Evolutionary conservation across 257 asterid species (phyloP).

Genomic region (Nicotiana undulata): DNA sequence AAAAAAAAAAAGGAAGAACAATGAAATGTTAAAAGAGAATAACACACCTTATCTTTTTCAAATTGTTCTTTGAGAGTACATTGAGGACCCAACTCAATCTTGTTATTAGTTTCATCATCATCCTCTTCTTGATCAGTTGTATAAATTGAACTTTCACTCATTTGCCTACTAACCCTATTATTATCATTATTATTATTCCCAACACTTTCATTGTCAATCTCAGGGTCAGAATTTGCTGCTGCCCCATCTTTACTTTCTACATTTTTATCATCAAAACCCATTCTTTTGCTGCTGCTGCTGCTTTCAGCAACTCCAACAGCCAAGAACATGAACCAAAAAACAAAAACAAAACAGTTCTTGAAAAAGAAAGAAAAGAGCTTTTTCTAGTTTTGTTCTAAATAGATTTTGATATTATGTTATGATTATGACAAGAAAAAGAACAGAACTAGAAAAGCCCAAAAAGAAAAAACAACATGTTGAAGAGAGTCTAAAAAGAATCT

Average conservation of each 20-base stretch:
- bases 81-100: constrained; percentile 82
- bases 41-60: constrained; percentile 79
- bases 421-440: not conserved
- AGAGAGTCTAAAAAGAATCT: constrained; percentile 1
- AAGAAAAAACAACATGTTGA: not conserved
- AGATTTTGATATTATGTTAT: constrained; percentile 1
- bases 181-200: not conserved
- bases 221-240: not conserved
- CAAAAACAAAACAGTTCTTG: constrained; percentile 2
- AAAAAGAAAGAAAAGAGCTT: not conserved
- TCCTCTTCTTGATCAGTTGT: constrained; percentile 77
- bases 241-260: constrained; percentile 29
- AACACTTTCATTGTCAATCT: not conserved
- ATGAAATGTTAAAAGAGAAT: not conserved
- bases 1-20: too few relatives aligned
- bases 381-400: not conserved
- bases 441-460: constrained; percentile 1
- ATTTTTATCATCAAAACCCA: constrained; percentile 69
- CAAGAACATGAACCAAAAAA: constrained; percentile 50
- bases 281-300: constrained; percentile 37
- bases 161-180: constrained; percentile 35
- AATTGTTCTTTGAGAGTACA: constrained; percentile 81
- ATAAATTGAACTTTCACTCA: constrained; percentile 61
- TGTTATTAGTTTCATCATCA: constrained; percentile 59
- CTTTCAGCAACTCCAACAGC: constrained; percentile 67